Evolutionary conservation across 495 filamentous ascomycete species (phyloP), one percentile per base, ranked within the genome.

Genomic region (Articulospora tetracladia): DNA sequence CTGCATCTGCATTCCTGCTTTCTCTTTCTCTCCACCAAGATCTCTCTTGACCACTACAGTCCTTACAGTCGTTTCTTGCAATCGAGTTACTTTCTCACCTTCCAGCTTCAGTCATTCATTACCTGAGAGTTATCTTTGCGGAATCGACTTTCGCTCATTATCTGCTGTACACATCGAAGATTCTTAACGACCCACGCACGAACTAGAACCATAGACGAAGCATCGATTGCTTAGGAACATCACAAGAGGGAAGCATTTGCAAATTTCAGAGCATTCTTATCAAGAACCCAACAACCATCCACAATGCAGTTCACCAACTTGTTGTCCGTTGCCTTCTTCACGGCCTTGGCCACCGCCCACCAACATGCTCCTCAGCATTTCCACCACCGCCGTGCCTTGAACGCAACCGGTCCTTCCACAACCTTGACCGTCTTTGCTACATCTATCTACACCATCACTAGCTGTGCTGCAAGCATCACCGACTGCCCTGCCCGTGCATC

Each of bases 281-380:
- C 50, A 50, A 15, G 50, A 30, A 51, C 47, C 20, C 57, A 56
- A 25, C 22, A n/a, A n/a, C n/a, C n/a, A n/a, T n/a, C 41, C 59
- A 68, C n/a, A 34, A 69, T 69, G 67, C 59, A 65, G 58, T 71
- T 77, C 67, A 71, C 71, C 73, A 83, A 77, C 65, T 57, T 83
- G 59, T 10, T n/a, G 2, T 70, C 79, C 49, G 49, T 82, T 49
- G 76, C 71, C 59, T 70, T 79, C 39, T 64, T 82, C 59, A 77
- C 75, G 32, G 76, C 76, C 53, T 71, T 83, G 63, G 80, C 77
- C 57, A 68, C 76, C 36, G 67, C 73, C 50, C 53, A 62, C 41
- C 50, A 59, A 20, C 62, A 64, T 44, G 39, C 66, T 54, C 73
- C 73, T 56, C 62, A 62, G 41, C 67, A 69, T 55, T 73, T 74